Conservation (phyloP, 2,329 filamentous ascomycete genomes). For the Epichloe baconii region DNA sequence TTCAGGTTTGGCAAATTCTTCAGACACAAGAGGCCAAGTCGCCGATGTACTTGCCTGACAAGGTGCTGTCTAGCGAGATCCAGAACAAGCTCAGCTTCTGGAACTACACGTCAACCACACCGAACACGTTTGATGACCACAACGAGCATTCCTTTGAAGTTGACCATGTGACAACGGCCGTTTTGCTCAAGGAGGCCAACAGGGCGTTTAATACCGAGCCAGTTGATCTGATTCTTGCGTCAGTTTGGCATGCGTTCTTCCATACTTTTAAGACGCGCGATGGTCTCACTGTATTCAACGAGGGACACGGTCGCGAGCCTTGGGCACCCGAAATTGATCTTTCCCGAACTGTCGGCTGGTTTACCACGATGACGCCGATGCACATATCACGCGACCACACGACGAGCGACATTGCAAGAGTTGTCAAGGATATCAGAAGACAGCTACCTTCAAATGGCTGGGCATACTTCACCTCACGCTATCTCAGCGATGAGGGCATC, state of each 20-base stretch:
- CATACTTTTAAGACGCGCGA: constrained; percentile 14
- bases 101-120: not conserved
- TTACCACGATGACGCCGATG: constrained; percentile 17
- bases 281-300: constrained; percentile 17
- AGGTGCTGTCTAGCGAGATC: not conserved
- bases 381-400: not conserved
- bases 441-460: constrained; percentile 1
- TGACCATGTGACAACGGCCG: not conserved
- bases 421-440: constrained; percentile 1
- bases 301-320: constrained; percentile 16
- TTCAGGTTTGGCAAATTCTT: constrained; percentile 22
- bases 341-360: constrained; percentile 25
- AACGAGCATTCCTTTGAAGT: constrained; percentile 1
- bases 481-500: not conserved
- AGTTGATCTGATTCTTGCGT: constrained; percentile 20
- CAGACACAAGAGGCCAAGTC: not conserved
- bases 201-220: constrained; percentile 14
- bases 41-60: not conserved
- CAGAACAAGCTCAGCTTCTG: constrained; percentile 1
- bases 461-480: constrained; percentile 3
- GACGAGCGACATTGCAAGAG: not conserved
- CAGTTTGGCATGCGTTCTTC: constrained; percentile 17
- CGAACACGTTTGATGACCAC: constrained; percentile 2
- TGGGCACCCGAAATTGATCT: constrained; percentile 17
- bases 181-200: constrained; percentile 1